Evolutionary conservation across 164 flowering plant genomes (phyloP), one percentile per base, ranked within the genome.

Genomic region (Vitis rupestris): DNA sequence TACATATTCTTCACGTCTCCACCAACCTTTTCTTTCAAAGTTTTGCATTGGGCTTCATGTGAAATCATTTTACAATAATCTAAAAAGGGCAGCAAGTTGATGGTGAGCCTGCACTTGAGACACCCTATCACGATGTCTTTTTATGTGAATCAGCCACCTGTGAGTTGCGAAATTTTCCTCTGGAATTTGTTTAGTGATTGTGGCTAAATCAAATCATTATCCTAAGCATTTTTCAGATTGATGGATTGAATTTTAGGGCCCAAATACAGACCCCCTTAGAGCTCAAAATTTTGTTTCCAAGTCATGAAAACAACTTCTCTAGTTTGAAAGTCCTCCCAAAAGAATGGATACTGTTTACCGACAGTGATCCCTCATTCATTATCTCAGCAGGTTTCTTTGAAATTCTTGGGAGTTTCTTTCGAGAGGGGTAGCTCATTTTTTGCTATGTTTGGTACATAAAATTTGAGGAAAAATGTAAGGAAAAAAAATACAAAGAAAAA

Each of bases 321-420:
- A 60, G 17, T 73, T 73, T n/a, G 67, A 68, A 68, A 68, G 63
- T 57, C 72, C 73, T 59, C 69, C 65, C 13, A 44, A 64, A 74
- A 64, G 54, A 69, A 69, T 37, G 72, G 68, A 69, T 52, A 54
- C 61, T 60, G 15, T 53, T 23, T 11, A 6, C 7, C 8, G 68
- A 56, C 1, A 14, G 44, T 10, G 59, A 52, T 44, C 47, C 0
- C 19, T 57, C 13, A 58, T 7, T 10, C 30, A 51, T 10, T 51
- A 51, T 51, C 15, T 51, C 15, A 10, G 1, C 44, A 37, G 44
- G 44, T 37, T 37, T 51, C 13, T 51, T 51, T 51, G 13, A 51
- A 51, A 51, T 51, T 51, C 53, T 37, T 37, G 44, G 44, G 44
- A 3, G 44, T 37, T 37, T 31, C 0, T 31, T 23, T 31, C 0